Conservation (phyloP, 148 eudicot species). For the Arctostaphylos glauca region DNA sequence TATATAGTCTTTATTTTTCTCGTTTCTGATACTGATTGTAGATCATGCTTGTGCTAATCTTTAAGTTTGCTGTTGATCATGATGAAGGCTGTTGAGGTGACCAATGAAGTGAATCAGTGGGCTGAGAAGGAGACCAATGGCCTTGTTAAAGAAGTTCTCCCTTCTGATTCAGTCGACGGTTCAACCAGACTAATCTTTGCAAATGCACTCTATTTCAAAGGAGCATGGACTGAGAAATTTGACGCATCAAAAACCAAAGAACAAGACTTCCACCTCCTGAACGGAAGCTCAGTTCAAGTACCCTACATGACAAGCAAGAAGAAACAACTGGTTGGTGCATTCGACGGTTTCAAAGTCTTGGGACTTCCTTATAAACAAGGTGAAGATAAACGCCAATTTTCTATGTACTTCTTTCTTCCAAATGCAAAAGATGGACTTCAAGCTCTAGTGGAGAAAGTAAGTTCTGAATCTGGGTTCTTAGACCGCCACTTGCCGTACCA, state of each 20-base stretch:
- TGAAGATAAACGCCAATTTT: slow-evolving; percentile 64
- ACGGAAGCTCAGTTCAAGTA: slow-evolving; percentile 56
- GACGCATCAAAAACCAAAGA: slow-evolving; percentile 61
- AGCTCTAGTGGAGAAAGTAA: slow-evolving; percentile 44
- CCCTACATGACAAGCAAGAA: slow-evolving; percentile 91
- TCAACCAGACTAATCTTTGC: slow-evolving; percentile 74
- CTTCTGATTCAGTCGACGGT: slow-evolving; percentile 62
- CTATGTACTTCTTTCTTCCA: slow-evolving; percentile 83
- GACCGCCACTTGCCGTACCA: slow-evolving; percentile 45
- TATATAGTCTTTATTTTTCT: neutral
- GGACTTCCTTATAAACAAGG: slow-evolving; percentile 70
- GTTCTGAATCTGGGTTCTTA: slow-evolving; percentile 59
- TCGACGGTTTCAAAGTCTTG: slow-evolving; percentile 69
- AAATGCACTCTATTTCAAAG: slow-evolving; percentile 84
- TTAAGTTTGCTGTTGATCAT: slow-evolving; percentile 16
- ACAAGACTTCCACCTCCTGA: slow-evolving; percentile 59
- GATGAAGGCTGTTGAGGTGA: slow-evolving; percentile 65
- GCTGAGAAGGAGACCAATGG: slow-evolving; percentile 80
- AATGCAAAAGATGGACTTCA: slow-evolving; percentile 68
- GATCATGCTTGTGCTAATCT: neutral
- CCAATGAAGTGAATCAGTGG: slow-evolving; percentile 70
- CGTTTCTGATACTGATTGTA: neutral
- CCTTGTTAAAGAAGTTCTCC: slow-evolving; percentile 76
- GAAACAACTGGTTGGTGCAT: slow-evolving; percentile 44
- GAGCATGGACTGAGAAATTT: slow-evolving; percentile 76